A percentile compares a stretch with the other conserved stretches of the same genome.
Evolutionary conservation across 1,284 basidiomycete genomes (phyloP).

Genomic region (Kwoniella shivajii): DNA sequence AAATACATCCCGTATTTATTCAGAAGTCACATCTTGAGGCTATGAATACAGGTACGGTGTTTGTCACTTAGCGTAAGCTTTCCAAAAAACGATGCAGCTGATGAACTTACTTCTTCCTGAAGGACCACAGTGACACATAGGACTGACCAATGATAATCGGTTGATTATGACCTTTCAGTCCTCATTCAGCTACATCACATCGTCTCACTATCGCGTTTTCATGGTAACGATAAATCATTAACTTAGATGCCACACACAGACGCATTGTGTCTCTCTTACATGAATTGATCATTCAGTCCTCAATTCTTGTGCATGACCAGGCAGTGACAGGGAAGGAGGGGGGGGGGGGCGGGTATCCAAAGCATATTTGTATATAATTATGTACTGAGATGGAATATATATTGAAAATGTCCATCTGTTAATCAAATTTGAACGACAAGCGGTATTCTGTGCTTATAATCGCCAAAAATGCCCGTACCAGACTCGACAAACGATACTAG

Average conservation of each 20-base stretch:
- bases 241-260: not conserved
- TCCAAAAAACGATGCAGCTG: too few species aligned
- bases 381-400: not conserved
- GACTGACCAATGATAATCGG: constrained; percentile 1
- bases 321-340: too few species aligned
- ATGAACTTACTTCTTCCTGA: too few species aligned
- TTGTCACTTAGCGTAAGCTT: too few species aligned
- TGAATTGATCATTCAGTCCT: not conserved
- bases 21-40: too few species aligned
- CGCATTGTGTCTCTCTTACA: not conserved
- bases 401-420: not conserved
- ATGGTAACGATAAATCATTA: not conserved
- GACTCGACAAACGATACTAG: constrained; percentile 25
- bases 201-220: not conserved
- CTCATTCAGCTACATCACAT: not conserved
- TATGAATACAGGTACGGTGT: too few species aligned
- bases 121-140: too few species aligned
- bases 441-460: not conserved
- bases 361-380: not conserved
- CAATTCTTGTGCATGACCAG: not conserved
- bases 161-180: constrained; percentile 13
- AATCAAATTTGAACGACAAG: not conserved
- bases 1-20: too few species aligned
- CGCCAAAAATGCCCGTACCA: constrained; percentile 25
- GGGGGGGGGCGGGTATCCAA: too few species aligned